Conservation (phyloP, 1,284 basidiomycete species). For the Albatrellus sp. region DNA sequence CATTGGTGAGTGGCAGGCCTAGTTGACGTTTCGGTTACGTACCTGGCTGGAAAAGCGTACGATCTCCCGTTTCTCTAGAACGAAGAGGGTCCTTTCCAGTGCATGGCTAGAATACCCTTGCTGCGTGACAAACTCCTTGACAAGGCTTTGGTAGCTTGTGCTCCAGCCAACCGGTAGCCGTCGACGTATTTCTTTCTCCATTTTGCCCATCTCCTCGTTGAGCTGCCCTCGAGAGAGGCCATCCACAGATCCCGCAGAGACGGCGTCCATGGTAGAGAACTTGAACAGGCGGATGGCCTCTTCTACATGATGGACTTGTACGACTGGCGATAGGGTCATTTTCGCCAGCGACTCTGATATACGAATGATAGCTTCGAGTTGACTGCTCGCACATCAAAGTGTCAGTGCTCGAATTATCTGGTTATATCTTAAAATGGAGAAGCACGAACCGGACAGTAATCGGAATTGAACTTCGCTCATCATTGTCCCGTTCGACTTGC, state of each 20-base stretch:
- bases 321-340: slow-evolving; percentile 79
- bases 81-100: slow-evolving; percentile 83
- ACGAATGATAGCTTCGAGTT: slow-evolving; percentile 97
- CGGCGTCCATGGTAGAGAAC: slow-evolving; percentile 98
- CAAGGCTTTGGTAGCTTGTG: slow-evolving; percentile 87
- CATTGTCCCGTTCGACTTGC: slow-evolving; percentile 93
- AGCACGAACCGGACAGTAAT: slow-evolving; percentile 83
- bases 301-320: slow-evolving; percentile 91
- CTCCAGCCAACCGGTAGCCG: slow-evolving; percentile 94
- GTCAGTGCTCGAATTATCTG: not conserved
- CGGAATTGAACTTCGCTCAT: slow-evolving; percentile 95
- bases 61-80: slow-evolving; percentile 93
- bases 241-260: slow-evolving; percentile 85
- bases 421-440: not conserved
- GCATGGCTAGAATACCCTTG: slow-evolving; percentile 90
- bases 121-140: slow-evolving; percentile 91
- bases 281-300: slow-evolving; percentile 98
- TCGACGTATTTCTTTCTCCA: slow-evolving; percentile 85
- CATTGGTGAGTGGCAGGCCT: not conserved
- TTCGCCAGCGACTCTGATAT: slow-evolving; percentile 97
- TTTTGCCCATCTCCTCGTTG: slow-evolving; percentile 87
- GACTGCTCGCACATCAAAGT: slow-evolving; percentile 33
- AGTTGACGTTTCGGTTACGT: slow-evolving; percentile 10
- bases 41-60: slow-evolving; percentile 80
- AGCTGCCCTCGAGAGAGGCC: slow-evolving; percentile 88